phyloP scores from a whole-genome alignment of 192 early-diverging fungal species.

The Lobosporangium transversale region DNA sequence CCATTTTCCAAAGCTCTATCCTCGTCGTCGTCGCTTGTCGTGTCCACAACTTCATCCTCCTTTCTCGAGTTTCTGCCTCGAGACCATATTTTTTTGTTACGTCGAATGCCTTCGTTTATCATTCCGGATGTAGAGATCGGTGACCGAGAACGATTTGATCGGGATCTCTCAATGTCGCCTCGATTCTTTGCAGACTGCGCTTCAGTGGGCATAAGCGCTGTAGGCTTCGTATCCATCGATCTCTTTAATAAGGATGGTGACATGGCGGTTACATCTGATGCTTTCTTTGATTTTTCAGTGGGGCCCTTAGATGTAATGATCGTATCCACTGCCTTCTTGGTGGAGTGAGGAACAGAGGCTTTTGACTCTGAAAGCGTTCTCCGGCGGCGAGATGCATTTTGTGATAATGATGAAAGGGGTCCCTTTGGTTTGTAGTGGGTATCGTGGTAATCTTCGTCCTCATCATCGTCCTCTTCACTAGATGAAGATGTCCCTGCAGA shows the following conservation, averaged over 20 bases:
- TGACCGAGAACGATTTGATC: neutral
- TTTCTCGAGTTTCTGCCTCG: constrained; percentile 36
- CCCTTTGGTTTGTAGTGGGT: neutral
- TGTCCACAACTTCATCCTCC: constrained; percentile 27
- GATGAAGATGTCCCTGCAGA: neutral
- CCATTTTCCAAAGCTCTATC: no score
- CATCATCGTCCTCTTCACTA: neutral
- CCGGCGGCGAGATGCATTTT: neutral
- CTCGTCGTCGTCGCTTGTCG: constrained; percentile 12
- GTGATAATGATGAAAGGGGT: neutral
- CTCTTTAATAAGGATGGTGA: neutral
- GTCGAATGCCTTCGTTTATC: constrained; percentile 7
- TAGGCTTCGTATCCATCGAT: neutral
- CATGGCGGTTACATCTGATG: neutral
- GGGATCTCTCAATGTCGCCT: neutral
- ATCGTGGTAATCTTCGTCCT: neutral
- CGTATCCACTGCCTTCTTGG: neutral
- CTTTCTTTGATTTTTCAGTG: neutral
- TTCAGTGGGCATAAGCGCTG: neutral
- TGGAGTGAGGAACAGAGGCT: neutral
- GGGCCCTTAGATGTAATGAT: neutral
- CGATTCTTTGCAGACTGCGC: neutral
- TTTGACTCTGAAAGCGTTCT: neutral
- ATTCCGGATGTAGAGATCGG: neutral
- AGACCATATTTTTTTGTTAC: constrained; percentile 29